These are phyloP conservation scores for Boletus sensibilis DNA, from an alignment of 768 basidiomycete genomes.

Conservation along the genomic window DNA sequence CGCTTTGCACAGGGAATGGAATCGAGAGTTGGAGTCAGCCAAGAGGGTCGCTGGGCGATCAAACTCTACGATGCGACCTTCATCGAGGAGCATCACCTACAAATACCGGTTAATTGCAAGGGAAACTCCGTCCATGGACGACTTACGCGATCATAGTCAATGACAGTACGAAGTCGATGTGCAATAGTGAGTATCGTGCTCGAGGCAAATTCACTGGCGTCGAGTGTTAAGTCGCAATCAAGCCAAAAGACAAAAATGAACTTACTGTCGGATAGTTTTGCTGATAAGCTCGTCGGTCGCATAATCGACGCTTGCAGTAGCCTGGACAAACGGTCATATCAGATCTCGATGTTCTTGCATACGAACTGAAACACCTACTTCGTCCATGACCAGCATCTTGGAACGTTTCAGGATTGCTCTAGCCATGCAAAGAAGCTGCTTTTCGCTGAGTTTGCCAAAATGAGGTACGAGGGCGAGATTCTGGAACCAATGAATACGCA, in stretches of 20 bases:
- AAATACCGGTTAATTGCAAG: constrained; percentile 2
- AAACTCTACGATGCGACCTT: constrained; percentile 77
- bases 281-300: constrained; percentile 87
- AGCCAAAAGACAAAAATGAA: constrained; percentile 1
- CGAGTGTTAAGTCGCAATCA: not conserved
- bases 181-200: constrained; percentile 85
- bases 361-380: constrained; percentile 41
- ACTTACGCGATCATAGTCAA: constrained; percentile 80
- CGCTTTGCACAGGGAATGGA: constrained; percentile 68
- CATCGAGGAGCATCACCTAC: constrained; percentile 75
- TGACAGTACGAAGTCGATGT: constrained; percentile 74
- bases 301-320: constrained; percentile 78
- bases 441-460: constrained; percentile 47
- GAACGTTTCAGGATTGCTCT: constrained; percentile 79
- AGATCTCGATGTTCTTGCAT: constrained; percentile 2
- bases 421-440: constrained; percentile 88
- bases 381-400: constrained; percentile 82
- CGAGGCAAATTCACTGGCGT: constrained; percentile 64
- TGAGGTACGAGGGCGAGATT: not conserved
- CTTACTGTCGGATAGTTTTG: constrained; percentile 77
- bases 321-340: constrained; percentile 36
- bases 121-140: constrained; percentile 1
- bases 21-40: constrained; percentile 54
- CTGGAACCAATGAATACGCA: constrained; percentile 30
- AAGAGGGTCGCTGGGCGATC: constrained; percentile 62